phyloP scores from a whole-genome alignment of 306 rosid species.

The Casuarina glauca region DNA sequence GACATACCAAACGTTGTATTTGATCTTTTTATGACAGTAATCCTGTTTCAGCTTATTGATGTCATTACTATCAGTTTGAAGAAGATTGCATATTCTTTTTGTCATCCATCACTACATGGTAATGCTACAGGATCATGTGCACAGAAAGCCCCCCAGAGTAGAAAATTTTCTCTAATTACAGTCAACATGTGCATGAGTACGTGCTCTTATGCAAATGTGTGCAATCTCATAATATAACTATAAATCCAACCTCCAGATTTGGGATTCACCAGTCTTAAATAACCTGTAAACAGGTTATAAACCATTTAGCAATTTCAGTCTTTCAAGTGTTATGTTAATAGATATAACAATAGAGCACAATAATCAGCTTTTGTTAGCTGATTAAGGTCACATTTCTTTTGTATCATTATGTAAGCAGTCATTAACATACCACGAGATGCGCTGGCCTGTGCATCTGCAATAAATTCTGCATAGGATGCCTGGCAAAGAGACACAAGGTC shows the following conservation, averaged over 20 bases:
- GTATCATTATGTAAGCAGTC: background rate
- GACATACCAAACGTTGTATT: background rate
- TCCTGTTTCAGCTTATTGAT: background rate
- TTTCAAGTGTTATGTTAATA: background rate
- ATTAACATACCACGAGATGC: slow-evolving; percentile 66
- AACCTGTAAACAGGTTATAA: background rate
- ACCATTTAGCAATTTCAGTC: background rate
- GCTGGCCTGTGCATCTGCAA: slow-evolving; percentile 67
- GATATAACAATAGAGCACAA: no score
- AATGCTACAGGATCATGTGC: background rate
- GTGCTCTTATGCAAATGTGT: no score
- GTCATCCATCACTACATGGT: background rate
- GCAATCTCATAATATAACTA: no score
- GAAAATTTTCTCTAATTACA: background rate
- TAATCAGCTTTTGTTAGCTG: background rate
- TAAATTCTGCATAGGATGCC: slow-evolving; percentile 78
- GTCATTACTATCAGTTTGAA: background rate
- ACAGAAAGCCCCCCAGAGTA: background rate
- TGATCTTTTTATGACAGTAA: background rate
- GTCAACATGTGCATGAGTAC: background rate
- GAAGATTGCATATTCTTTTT: background rate
- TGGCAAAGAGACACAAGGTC: slow-evolving; percentile 31
- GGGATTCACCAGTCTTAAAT: background rate
- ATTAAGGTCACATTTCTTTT: background rate
- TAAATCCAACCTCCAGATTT: background rate